Evolutionary conservation across 768 basidiomycete species (phyloP).

Genomic region (Suillus clintonianus): DNA sequence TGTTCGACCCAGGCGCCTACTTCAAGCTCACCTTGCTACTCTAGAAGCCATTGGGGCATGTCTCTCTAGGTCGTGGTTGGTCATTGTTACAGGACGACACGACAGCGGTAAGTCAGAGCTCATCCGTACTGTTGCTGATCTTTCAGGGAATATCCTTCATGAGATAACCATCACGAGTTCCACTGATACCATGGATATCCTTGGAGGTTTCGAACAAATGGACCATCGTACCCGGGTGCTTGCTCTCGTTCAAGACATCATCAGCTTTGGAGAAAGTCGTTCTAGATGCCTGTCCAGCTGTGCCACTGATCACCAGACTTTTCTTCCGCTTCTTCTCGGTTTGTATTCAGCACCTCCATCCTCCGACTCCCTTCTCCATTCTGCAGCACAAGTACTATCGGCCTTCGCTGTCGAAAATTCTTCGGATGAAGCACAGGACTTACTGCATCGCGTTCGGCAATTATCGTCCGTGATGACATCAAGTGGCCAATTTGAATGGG

Average conservation of each 20-base stretch:
- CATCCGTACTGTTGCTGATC: slow-evolving; percentile 66
- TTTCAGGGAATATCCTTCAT: slow-evolving; percentile 66
- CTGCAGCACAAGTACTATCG: slow-evolving; percentile 29
- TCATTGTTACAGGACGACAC: slow-evolving; percentile 80
- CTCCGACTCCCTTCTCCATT: slow-evolving; percentile 22
- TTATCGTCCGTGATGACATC: slow-evolving; percentile 24
- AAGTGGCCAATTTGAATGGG: slow-evolving; percentile 81
- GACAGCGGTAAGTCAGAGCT: slow-evolving; percentile 80
- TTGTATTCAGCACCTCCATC: slow-evolving; percentile 18
- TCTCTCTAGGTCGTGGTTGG: slow-evolving; percentile 77
- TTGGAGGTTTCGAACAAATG: slow-evolving; percentile 95
- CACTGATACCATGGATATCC: slow-evolving; percentile 90
- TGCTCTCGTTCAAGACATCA: slow-evolving; percentile 40
- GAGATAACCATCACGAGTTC: slow-evolving; percentile 83
- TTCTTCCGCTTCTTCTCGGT: slow-evolving; percentile 13
- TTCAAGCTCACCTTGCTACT: slow-evolving; percentile 63
- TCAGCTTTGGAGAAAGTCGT: slow-evolving; percentile 39
- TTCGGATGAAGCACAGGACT: slow-evolving; percentile 11
- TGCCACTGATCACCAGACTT: slow-evolving; percentile 17
- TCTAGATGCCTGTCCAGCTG: slow-evolving; percentile 36
- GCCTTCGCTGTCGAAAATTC: slow-evolving; percentile 17
- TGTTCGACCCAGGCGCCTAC: slow-evolving; percentile 48
- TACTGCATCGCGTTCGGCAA: slow-evolving; percentile 23
- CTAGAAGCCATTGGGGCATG: slow-evolving; percentile 78
- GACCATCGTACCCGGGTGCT: slow-evolving; percentile 49